Conservation (phyloP, 257 asterid genomes). For the Mitragyna speciosa region DNA sequence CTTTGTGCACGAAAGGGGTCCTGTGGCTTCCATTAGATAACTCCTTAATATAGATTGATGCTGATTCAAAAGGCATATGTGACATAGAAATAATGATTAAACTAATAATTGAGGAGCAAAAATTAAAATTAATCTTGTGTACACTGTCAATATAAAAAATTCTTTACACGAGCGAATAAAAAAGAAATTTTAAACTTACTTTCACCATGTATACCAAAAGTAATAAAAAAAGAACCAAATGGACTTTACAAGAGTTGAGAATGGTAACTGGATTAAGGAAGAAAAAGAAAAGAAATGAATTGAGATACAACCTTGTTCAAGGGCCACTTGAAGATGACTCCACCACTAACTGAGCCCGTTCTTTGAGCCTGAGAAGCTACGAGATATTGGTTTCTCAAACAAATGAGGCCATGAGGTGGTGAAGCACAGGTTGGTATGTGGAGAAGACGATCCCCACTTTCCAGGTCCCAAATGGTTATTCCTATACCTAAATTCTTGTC, state of each 20-base stretch:
- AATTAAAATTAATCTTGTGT: no score
- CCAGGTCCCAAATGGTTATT: constrained; percentile 23
- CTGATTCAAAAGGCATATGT: not conserved
- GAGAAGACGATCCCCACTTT: constrained; percentile 16
- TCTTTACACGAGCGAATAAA: no score
- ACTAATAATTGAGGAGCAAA: no score
- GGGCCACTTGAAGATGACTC: constrained; percentile 22
- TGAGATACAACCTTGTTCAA: constrained; percentile 12
- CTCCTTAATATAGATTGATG: constrained; percentile 12
- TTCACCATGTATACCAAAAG: not conserved
- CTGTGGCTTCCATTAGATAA: constrained; percentile 9
- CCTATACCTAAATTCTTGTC: constrained; percentile 16
- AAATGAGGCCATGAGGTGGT: constrained; percentile 14
- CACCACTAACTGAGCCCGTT: constrained; percentile 9
- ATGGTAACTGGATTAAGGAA: not conserved
- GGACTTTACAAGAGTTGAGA: not conserved
- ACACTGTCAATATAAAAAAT: no score
- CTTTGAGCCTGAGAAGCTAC: constrained; percentile 24
- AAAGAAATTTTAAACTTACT: no score
- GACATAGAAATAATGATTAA: not conserved
- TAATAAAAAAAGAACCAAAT: not conserved
- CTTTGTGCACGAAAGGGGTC: constrained; percentile 17
- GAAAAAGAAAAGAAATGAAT: not conserved
- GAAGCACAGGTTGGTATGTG: constrained; percentile 20
- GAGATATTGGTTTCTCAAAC: constrained; percentile 16